phyloP scores from a whole-genome alignment of 306 rosid species.

The Inga leiocalycina region DNA sequence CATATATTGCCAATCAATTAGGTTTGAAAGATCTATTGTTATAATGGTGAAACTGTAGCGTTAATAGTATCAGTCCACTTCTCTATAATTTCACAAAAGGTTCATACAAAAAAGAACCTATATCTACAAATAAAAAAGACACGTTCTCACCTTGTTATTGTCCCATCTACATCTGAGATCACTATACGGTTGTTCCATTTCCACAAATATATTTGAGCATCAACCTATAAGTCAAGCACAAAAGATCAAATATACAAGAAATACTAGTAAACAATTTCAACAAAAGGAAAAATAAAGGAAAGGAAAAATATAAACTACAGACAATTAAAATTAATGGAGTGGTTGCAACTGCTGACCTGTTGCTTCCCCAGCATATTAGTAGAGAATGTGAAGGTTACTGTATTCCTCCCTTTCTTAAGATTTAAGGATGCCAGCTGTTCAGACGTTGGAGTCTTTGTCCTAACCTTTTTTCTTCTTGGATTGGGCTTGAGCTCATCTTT shows the following conservation, averaged over 20 bases:
- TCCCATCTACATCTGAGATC: slow-evolving; percentile 97
- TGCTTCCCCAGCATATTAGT: slow-evolving; percentile 74
- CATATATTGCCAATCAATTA: slow-evolving; percentile 25
- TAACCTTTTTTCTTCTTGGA: slow-evolving; percentile 49
- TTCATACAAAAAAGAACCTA: neutral
- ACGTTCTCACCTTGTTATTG: slow-evolving; percentile 81
- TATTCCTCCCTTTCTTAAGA: slow-evolving; percentile 84
- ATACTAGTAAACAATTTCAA: slow-evolving; percentile 10
- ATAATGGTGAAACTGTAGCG: neutral
- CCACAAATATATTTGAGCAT: slow-evolving; percentile 89
- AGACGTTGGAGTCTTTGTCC: slow-evolving; percentile 67
- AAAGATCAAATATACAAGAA: slow-evolving; percentile 2
- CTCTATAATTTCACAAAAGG: neutral
- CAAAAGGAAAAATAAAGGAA: slow-evolving; percentile 14
- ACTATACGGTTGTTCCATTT: slow-evolving; percentile 94
- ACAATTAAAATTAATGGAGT: neutral
- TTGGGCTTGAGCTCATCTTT: slow-evolving; percentile 40
- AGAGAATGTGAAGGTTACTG: slow-evolving; percentile 69
- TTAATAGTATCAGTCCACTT: slow-evolving; percentile 15
- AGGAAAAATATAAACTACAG: neutral
- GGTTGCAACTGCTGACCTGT: slow-evolving; percentile 54
- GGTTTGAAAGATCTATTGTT: slow-evolving; percentile 3
- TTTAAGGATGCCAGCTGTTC: slow-evolving; percentile 87
- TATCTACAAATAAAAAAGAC: neutral
- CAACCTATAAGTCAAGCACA: slow-evolving; percentile 53